Evolutionary conservation across 768 basidiomycete species (phyloP).

Genomic region (Russula brevipes): DNA sequence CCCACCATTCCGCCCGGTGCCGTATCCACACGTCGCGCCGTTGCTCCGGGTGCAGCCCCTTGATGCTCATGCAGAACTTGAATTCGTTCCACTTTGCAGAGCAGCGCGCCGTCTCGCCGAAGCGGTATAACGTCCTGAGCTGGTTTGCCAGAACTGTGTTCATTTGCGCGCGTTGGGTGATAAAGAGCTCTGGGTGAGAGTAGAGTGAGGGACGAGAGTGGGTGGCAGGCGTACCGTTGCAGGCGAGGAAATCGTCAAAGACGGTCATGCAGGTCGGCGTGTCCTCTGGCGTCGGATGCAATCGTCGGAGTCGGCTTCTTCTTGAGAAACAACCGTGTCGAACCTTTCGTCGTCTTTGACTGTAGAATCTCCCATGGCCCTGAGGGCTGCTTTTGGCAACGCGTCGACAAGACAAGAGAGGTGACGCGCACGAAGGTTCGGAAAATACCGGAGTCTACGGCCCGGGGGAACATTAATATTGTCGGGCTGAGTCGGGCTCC

Average conservation of each 20-base stretch:
- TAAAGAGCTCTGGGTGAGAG: background rate
- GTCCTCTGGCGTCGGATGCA: conserved; percentile 73
- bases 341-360: conserved; percentile 34
- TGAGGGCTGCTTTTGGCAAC: background rate
- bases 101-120: conserved; percentile 70
- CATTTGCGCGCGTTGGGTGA: background rate
- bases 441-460: too few relatives aligned
- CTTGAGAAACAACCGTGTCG: conserved; percentile 57
- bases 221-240: conserved; percentile 49
- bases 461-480: too few relatives aligned
- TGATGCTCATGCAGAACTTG: conserved; percentile 89
- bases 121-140: conserved; percentile 80
- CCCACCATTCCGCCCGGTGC: conserved; percentile 93
- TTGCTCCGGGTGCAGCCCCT: conserved; percentile 70
- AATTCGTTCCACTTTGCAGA: conserved; percentile 80
- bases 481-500: too few relatives aligned
- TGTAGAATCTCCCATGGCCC: background rate
- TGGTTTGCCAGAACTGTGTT: conserved; percentile 47
- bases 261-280: conserved; percentile 77
- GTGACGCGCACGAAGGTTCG: background rate
- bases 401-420: background rate
- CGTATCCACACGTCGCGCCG: conserved; percentile 80
- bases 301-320: conserved; percentile 57
- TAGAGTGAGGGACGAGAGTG: background rate
- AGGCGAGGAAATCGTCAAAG: conserved; percentile 66